Evolutionary conservation across 441 rosid species (phyloP).

Genomic region (Erodium texanum): DNA sequence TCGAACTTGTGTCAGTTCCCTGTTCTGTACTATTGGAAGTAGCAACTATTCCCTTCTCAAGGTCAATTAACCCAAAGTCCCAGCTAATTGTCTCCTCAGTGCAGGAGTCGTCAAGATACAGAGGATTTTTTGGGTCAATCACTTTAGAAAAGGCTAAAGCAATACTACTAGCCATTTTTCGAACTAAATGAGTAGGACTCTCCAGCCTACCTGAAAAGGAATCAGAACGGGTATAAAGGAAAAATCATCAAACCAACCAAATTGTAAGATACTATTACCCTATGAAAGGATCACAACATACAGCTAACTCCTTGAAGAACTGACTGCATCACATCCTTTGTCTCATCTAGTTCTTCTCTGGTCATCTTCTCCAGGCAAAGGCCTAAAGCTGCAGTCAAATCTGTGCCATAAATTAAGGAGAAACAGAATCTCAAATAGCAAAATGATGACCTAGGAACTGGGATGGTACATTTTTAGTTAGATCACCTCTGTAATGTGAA

Average conservation of each 20-base stretch:
- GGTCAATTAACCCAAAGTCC: conserved; percentile 58
- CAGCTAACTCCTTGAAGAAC: conserved; percentile 96
- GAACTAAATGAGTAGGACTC: conserved; percentile 58
- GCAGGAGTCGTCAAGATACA: conserved; percentile 78
- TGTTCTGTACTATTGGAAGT: conserved; percentile 23
- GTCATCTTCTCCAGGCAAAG: conserved; percentile 86
- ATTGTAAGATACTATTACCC: conserved; percentile 20
- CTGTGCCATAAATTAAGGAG: conserved; percentile 42
- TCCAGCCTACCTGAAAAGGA: conserved; percentile 80
- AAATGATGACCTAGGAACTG: background rate
- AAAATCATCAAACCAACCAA: conserved; percentile 15
- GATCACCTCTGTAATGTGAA: background rate
- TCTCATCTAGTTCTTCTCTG: conserved; percentile 67
- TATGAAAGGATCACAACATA: conserved; percentile 29
- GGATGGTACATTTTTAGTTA: background rate
- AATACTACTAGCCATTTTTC: conserved; percentile 85
- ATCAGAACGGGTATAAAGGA: conserved; percentile 21
- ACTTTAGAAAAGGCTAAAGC: conserved; percentile 82
- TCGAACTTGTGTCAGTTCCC: conserved; percentile 27
- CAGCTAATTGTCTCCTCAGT: conserved; percentile 65
- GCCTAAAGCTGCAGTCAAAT: conserved; percentile 84
- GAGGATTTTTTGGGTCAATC: conserved; percentile 79
- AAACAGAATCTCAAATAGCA: conserved; percentile 23
- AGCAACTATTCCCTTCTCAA: conserved; percentile 28
- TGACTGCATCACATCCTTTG: conserved; percentile 69